Conservation (phyloP, 2,329 filamentous ascomycete genomes). For the Aspergillus aculeatus region DNA sequence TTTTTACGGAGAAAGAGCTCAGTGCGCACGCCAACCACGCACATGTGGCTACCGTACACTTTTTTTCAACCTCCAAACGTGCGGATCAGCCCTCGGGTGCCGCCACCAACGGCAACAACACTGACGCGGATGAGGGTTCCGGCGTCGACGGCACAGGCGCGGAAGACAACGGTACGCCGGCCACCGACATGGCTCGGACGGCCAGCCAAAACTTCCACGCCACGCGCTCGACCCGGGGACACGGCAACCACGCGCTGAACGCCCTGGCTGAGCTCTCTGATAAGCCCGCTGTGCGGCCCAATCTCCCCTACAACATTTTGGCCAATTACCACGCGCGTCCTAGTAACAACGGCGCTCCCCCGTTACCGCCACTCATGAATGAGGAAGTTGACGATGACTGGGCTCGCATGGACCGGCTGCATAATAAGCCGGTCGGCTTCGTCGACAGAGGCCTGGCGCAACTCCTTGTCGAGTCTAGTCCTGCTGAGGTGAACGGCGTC, state of each 20-base stretch:
- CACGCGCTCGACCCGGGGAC: conserved; percentile 54
- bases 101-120: conserved; percentile 41
- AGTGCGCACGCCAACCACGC: conserved; percentile 61
- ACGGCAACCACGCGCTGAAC: conserved; percentile 53
- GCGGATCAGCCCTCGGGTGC: conserved; percentile 42
- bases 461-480: conserved; percentile 35
- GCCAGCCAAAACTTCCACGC: conserved; percentile 57
- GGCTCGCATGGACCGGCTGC: conserved; percentile 41
- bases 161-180: conserved; percentile 43
- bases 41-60: conserved; percentile 57
- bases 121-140: conserved; percentile 40
- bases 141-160: conserved; percentile 38
- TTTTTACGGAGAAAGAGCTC: conserved; percentile 68
- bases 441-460: conserved; percentile 44
- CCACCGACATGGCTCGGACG: conserved; percentile 61
- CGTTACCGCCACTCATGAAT: conserved; percentile 44
- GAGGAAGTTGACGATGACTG: conserved; percentile 50
- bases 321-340: conserved; percentile 46
- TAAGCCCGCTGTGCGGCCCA: conserved; percentile 46
- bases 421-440: conserved; percentile 39
- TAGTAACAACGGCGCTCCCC: conserved; percentile 43
- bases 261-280: conserved; percentile 58
- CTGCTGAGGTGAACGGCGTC: conserved; percentile 31
- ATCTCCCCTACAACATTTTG: conserved; percentile 47
- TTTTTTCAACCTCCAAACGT: conserved; percentile 57